Conservation (phyloP, 2,329 filamentous ascomycete genomes). For the Alternaria infectoria region DNA sequence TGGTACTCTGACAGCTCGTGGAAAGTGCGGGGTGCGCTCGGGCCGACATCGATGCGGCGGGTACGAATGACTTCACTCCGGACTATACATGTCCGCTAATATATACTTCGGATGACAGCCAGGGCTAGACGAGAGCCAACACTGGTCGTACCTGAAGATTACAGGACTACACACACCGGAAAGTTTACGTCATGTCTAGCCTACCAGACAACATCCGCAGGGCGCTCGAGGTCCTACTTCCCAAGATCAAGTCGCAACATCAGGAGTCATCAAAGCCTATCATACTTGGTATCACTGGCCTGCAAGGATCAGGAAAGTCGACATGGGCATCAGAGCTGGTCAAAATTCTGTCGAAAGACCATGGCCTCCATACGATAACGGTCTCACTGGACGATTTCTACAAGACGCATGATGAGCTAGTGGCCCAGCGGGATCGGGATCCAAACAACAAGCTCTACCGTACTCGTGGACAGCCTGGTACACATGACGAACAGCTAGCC, state of each 20-base stretch:
- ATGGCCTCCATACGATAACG: conserved; percentile 37
- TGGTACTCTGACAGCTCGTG: neutral
- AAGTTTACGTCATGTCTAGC: conserved; percentile 25
- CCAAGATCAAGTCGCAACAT: conserved; percentile 30
- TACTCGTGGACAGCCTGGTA: conserved; percentile 81
- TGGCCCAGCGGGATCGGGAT: conserved; percentile 67
- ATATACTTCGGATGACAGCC: neutral
- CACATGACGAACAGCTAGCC: conserved; percentile 77
- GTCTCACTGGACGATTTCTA: conserved; percentile 81
- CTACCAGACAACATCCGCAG: conserved; percentile 38
- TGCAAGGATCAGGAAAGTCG: conserved; percentile 92
- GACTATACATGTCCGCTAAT: conserved; percentile 1
- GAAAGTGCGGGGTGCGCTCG: conserved; percentile 10
- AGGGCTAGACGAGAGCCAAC: neutral
- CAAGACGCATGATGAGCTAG: conserved; percentile 73
- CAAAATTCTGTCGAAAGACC: conserved; percentile 26
- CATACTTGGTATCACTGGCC: conserved; percentile 86
- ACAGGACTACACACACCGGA: neutral
- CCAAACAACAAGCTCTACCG: conserved; percentile 77
- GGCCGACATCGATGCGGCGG: conserved; percentile 5
- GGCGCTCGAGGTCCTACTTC: conserved; percentile 35
- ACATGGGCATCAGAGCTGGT: conserved; percentile 68
- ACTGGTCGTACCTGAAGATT: neutral
- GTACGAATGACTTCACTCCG: neutral
- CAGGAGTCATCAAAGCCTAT: conserved; percentile 66